Percentiles rank a stretch among this genome's conserved stretches.
phyloP scores from a whole-genome alignment of 495 filamentous ascomycete genomes.

The Paragyromitra xinjiangensis region DNA sequence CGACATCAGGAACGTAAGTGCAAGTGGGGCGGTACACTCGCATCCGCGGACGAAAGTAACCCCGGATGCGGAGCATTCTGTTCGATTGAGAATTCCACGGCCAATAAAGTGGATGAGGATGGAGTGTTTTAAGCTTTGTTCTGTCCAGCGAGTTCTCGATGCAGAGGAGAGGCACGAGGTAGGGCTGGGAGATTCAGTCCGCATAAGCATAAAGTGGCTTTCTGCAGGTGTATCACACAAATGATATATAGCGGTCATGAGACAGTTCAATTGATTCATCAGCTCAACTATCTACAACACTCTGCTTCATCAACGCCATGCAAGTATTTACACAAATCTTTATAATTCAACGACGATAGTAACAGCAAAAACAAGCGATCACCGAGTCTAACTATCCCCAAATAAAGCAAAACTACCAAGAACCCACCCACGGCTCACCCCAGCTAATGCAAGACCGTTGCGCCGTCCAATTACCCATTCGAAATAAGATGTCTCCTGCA shows the following conservation, averaged over 20 bases:
- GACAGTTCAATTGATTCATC: constrained; percentile 15
- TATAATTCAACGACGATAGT: background rate
- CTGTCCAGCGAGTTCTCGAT: background rate
- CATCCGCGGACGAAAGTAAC: constrained; percentile 6
- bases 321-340: constrained; percentile 7
- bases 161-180: background rate
- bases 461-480: constrained; percentile 33
- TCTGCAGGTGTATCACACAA: constrained; percentile 26
- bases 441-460: constrained; percentile 42
- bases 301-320: background rate
- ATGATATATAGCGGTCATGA: constrained; percentile 17
- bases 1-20: background rate
- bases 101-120: constrained; percentile 3
- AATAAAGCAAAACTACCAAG: background rate
- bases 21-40: background rate
- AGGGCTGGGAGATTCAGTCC: constrained; percentile 10
- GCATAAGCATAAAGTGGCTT: constrained; percentile 26
- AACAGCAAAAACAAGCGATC: background rate
- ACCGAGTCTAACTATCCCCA: background rate
- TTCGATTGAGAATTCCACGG: background rate
- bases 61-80: constrained; percentile 1
- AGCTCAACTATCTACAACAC: constrained; percentile 6
- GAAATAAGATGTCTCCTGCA: constrained; percentile 39
- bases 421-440: constrained; percentile 10
- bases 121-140: constrained; percentile 22